Evolutionary conservation across 306 rosid species (phyloP).

Genomic region (Senna tora): DNA sequence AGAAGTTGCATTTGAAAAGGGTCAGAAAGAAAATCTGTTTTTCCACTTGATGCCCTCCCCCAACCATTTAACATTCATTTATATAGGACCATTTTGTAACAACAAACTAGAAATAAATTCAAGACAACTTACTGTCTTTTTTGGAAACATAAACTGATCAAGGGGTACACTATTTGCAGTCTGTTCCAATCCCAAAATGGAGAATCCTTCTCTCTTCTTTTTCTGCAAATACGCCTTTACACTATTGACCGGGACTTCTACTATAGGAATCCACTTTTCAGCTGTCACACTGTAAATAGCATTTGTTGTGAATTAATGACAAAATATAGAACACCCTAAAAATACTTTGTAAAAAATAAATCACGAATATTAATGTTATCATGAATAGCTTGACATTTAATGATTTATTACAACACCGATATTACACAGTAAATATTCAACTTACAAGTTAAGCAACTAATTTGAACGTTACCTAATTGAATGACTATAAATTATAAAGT

Average conservation of each 20-base stretch:
- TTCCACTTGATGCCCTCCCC: neutral
- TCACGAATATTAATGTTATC: neutral
- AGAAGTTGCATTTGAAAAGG: neutral
- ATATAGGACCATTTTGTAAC: too few relatives aligned
- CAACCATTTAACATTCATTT: too few relatives aligned
- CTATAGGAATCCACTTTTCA: slow-evolving; percentile 95
- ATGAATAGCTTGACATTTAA: too few relatives aligned
- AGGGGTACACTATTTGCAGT: slow-evolving; percentile 93
- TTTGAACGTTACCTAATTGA: too few relatives aligned
- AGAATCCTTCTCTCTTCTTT: slow-evolving; percentile 88
- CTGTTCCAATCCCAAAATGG: slow-evolving; percentile 95
- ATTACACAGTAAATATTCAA: too few relatives aligned
- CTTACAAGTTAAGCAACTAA: too few relatives aligned
- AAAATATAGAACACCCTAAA: neutral
- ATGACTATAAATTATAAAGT: too few relatives aligned
- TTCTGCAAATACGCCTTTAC: slow-evolving; percentile 78
- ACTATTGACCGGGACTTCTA: slow-evolving; percentile 87
- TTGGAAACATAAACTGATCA: slow-evolving; percentile 74
- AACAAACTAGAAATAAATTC: too few relatives aligned
- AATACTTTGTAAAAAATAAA: slow-evolving; percentile 16
- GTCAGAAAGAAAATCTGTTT: neutral
- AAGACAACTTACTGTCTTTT: slow-evolving; percentile 63
- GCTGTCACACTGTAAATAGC: slow-evolving; percentile 83
- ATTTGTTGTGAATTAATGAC: slow-evolving; percentile 19
- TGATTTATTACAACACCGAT: too few relatives aligned